These are phyloP conservation scores for Penicillium sp. DNA, from an alignment of 2,329 filamentous ascomycete species.

Conservation along the genomic window DNA sequence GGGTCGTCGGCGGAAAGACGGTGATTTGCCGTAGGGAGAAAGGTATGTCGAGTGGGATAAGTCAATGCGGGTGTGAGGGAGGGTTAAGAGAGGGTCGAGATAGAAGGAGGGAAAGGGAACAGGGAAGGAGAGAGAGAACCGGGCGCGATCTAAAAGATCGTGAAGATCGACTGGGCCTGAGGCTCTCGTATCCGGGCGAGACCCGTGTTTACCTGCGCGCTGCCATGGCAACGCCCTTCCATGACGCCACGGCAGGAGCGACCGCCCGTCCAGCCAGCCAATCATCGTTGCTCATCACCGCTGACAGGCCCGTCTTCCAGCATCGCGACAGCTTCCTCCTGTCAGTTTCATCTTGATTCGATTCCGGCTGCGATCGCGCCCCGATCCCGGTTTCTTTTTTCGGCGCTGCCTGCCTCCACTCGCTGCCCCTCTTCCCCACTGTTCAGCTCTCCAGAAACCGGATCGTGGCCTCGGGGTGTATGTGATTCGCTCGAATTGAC, in stretches of 20 bases:
- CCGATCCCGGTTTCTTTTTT: constrained; percentile 20
- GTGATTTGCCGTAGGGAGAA: constrained; percentile 5
- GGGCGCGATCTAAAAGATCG: constrained; percentile 18
- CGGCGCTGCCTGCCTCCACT: no score
- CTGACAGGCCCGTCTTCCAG: no score
- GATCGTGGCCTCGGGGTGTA: constrained; percentile 3
- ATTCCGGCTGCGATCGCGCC: constrained; percentile 9
- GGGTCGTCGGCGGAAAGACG: constrained; percentile 10
- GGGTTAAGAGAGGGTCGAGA: not conserved
- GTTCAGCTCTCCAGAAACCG: constrained; percentile 23
- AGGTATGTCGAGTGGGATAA: no score
- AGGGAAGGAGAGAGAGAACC: constrained; percentile 3
- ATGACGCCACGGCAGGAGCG: constrained; percentile 28
- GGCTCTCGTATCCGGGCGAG: constrained; percentile 22
- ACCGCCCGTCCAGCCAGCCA: no score
- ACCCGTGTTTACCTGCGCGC: constrained; percentile 34
- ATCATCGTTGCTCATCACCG: no score
- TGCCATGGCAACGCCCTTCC: constrained; percentile 38
- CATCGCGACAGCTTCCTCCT: no score
- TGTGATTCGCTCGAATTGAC: not conserved
- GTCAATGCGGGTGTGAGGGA: not conserved
- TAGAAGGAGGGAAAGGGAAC: constrained; percentile 1
- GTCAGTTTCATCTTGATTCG: constrained; percentile 15
- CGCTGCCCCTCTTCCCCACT: constrained; percentile 20
- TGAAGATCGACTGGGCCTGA: constrained; percentile 14